Conservation (phyloP, 768 basidiomycete species). For the Gymnopilus junonius region DNA sequence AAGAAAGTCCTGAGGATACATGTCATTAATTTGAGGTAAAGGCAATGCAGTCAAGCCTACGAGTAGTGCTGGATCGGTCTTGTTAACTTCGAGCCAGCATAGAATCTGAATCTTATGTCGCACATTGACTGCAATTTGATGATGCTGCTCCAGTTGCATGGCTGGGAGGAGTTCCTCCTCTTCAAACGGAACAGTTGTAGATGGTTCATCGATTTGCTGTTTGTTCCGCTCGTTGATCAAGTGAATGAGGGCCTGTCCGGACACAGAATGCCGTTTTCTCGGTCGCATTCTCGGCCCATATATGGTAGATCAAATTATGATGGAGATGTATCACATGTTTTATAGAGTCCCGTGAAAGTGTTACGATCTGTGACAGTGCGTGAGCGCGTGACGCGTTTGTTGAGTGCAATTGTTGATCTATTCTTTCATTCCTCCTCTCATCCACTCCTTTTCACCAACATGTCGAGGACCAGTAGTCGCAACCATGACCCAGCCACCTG, state of each 20-base stretch:
- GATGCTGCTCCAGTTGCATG: not conserved
- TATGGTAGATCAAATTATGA: not conserved
- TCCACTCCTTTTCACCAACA: not conserved
- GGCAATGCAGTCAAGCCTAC: not conserved
- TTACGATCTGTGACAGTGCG: constrained; percentile 9
- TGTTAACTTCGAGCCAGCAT: not conserved
- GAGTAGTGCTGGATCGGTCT: not conserved
- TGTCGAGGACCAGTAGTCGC: not conserved
- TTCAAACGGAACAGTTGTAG: no score
- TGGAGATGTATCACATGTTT: not conserved
- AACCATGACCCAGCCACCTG: not conserved
- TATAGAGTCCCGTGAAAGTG: not conserved
- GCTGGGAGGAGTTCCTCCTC: no score
- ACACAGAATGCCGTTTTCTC: no score
- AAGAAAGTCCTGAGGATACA: not conserved
- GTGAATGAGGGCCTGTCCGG: no score
- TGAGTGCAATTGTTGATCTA: not conserved
- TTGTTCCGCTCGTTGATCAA: no score
- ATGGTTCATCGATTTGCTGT: no score
- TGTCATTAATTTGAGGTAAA: not conserved
- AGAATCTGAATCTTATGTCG: not conserved
- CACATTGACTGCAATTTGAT: not conserved
- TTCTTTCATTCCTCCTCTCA: not conserved
- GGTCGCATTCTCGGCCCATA: no score
- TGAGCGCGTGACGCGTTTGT: not conserved